These are phyloP conservation scores for Beauveria sp. DNA, from an alignment of 2,329 filamentous ascomycete species.

Conservation along the genomic window DNA sequence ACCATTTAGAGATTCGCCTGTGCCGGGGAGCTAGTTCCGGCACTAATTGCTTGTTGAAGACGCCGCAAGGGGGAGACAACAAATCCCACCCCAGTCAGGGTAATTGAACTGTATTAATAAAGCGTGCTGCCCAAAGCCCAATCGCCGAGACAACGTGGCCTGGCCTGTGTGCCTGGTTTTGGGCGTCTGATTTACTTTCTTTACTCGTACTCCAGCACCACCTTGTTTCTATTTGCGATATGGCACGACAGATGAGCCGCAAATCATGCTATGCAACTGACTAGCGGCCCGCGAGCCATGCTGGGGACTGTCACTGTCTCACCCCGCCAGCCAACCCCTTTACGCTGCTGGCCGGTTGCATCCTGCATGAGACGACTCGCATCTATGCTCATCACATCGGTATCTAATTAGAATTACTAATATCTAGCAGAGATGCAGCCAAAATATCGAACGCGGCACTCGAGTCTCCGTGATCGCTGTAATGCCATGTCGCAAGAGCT, in stretches of 20 bases:
- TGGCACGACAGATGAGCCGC: not conserved
- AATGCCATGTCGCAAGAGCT: not conserved
- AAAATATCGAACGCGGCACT: too few species aligned
- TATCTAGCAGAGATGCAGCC: not conserved
- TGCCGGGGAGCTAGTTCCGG: constrained; percentile 7
- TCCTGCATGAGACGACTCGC: too few species aligned
- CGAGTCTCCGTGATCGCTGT: not conserved
- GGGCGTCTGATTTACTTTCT: not conserved
- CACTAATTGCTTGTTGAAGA: constrained; percentile 6
- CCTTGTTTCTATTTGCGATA: not conserved
- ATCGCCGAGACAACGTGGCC: constrained; percentile 6
- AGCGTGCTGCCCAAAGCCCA: not conserved
- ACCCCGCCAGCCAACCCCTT: not conserved
- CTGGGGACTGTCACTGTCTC: not conserved
- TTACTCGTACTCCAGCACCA: not conserved
- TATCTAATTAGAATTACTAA: not conserved
- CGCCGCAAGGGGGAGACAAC: not conserved
- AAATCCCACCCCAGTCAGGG: not conserved
- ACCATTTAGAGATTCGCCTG: not conserved
- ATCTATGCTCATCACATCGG: not conserved
- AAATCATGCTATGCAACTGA: not conserved
- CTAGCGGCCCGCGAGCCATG: too few species aligned
- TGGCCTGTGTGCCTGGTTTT: not conserved
- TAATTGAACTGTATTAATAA: not conserved
- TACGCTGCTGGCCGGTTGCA: not conserved